Base-by-base conservation (phyloP, 2,329 filamentous ascomycete species). In the Aspergillus jensenii region DNA sequence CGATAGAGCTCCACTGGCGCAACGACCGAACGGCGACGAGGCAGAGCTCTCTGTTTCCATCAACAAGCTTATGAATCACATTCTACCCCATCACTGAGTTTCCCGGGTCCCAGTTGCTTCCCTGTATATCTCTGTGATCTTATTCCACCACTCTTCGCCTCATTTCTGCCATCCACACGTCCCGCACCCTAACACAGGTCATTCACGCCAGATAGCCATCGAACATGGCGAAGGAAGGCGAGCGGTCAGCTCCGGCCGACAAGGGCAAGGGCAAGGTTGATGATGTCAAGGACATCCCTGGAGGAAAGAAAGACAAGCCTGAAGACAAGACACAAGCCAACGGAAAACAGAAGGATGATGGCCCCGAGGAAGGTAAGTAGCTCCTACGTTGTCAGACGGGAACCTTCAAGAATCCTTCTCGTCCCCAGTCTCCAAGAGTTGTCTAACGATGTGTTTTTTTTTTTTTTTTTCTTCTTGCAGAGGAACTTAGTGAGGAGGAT, bases 401-500 rank as follows among this genome's bases (percentile, higher is more conserved):
- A 39, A 51, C 27, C 17, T 45, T 49, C 40, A 35, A 44, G 12
- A 51, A 21, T 49, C 58, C 52, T 31, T 46, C 44, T 27, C 37
- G 23, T 43, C 46, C 37, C 31, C 44, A 41, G 43, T 44, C 60
- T 52, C 54, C 15, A 17, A 52, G 50, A 51, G 57, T 58, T 45
- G 6, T 61, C 68, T 68, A 62, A 71, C 62, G n/a, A 56, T 57
- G 68, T 68, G 60, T 71, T 60, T 71, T 48, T 76, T n/a, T 60
- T 71, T 48, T 76, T n/a, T 78, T 75, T 70, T 71, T 60, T 71
- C 47, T 77, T 27, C 78, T 75, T 70, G 74, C 83, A 80, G 93
- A 98, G 79, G 95, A 99, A 79, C 88, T 99, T 67, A 99, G 85
- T 71, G 95, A 99, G 71, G 95, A 99, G 77, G 95, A 99, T 66